Base-by-base conservation (phyloP, 2,329 filamentous ascomycete genomes). In the Arachnomyces sp. region DNA sequence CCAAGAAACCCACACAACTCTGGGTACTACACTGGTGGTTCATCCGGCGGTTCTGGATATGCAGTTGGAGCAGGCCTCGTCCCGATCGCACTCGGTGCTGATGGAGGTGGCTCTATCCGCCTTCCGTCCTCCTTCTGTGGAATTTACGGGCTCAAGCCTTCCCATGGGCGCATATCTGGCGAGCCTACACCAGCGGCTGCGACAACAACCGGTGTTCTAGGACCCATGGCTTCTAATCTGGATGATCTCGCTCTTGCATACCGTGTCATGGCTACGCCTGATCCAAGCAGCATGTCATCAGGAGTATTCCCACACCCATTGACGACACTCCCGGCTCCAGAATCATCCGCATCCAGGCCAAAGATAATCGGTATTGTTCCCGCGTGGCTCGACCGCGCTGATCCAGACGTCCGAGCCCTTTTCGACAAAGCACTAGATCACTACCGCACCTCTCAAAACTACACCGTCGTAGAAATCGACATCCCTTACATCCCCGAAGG, bases 241-340 rank as follows among this genome's bases (percentile, higher is more conserved):
- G 71, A 80, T 28, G 89, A 94, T 53, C 75, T 95, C 4, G 82
- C 83, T 45, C 72, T 88, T 38, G 82, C 84, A n/a, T 95, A 92
- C 66, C 80, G 85, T 36, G 59, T 85, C 52, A 87, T 93, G 74
- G 75, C 84, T 2, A 74, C 78, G 38, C 84, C 86, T 0, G 75
- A 94, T 52, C 76, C 81, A 4, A 62, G 71, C 2, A 74, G 82
- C 56, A 67, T 73, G 0, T 62, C 72, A 6, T 82, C 83, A 13
- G 63, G 73, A 6, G 65, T 72, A 11, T 92, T 93, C 59, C 74
- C 75, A 0, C 36, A 53, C 25, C 70, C 78, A 4, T 61, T 69
- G 3, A 39, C 46, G 3, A 78, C 77, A 11, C 48, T 66, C 6
- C 65, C 73, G 3, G 65, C 67, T 0, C 52, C 53, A 4, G 62